A percentile compares a stretch with the other conserved stretches of the same genome.
Evolutionary conservation across 495 filamentous ascomycete genomes (phyloP).

Genomic region (Hyaloscypha hepaticicola): DNA sequence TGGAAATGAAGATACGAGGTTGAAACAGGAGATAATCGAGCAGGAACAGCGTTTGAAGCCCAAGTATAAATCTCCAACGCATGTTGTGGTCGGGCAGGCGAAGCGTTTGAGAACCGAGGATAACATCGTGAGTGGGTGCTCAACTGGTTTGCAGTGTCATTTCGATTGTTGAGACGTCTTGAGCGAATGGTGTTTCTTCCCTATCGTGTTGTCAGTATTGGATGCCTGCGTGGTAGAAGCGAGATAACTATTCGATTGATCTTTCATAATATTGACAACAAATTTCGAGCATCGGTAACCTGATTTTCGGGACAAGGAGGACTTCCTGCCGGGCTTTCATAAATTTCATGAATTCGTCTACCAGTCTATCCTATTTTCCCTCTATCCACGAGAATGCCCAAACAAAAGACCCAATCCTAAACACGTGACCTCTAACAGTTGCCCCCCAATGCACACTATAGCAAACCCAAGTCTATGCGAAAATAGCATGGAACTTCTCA

Average conservation of each 20-base stretch:
- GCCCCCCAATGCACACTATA: neutral
- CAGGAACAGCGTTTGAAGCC: neutral
- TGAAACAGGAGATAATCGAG: neutral
- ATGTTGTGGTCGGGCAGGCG: neutral
- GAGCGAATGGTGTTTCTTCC: neutral
- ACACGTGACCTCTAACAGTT: neutral
- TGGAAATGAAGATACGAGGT: neutral
- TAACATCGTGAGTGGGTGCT: neutral
- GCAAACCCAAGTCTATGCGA: constrained; percentile 33
- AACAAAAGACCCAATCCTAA: neutral
- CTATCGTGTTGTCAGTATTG: too few species aligned
- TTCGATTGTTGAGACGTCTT: neutral
- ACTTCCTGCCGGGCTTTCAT: neutral
- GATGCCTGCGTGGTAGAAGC: too few species aligned
- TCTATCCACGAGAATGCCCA: neutral
- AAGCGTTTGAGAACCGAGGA: neutral
- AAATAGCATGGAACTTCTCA: constrained; percentile 62
- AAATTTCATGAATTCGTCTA: neutral
- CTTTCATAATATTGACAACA: neutral
- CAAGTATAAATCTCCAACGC: neutral
- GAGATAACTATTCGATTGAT: neutral
- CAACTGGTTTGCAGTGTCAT: neutral
- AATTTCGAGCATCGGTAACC: neutral
- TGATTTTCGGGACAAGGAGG: too few species aligned
- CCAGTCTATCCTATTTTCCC: neutral